Percentiles rank a stretch among this genome's conserved stretches.
Conservation (phyloP, 495 filamentous ascomycete species). For the Amphirosellinia nigrospora region DNA sequence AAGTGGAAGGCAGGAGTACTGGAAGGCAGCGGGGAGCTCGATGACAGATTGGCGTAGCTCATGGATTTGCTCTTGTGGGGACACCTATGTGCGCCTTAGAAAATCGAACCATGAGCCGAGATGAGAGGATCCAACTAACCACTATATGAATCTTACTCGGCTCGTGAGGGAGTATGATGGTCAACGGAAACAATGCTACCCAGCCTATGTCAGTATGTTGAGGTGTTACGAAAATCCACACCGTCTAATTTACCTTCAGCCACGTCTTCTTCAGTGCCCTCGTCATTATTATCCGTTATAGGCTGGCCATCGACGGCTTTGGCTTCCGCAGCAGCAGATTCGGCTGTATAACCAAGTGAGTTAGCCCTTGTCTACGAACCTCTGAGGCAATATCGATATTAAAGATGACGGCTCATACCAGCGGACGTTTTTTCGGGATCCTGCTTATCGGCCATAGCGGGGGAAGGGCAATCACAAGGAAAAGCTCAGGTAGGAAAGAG, state of each 20-base stretch:
- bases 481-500: slow-evolving; percentile 17
- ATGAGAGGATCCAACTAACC: slow-evolving; percentile 55
- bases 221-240: neutral
- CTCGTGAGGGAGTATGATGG: slow-evolving; percentile 81
- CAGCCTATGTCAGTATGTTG: slow-evolving; percentile 29
- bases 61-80: slow-evolving; percentile 92
- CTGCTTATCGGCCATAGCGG: slow-evolving; percentile 37
- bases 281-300: slow-evolving; percentile 37
- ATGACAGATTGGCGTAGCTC: slow-evolving; percentile 97
- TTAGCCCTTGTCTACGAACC: slow-evolving; percentile 13
- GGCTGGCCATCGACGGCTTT: slow-evolving; percentile 33
- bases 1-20: slow-evolving; percentile 99
- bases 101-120: slow-evolving; percentile 26
- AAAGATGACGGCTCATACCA: slow-evolving; percentile 26
- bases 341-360: slow-evolving; percentile 30
- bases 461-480: slow-evolving; percentile 24
- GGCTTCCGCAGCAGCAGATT: slow-evolving; percentile 32
- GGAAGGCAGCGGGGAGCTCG: slow-evolving; percentile 89
- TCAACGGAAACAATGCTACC: slow-evolving; percentile 72
- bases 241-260: slow-evolving; percentile 33
- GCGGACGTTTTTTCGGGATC: slow-evolving; percentile 21
- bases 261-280: slow-evolving; percentile 34
- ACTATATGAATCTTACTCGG: slow-evolving; percentile 81
- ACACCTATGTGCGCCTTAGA: slow-evolving; percentile 66
- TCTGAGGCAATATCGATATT: neutral